phyloP scores from a whole-genome alignment of 176 grass and related monocot genomes.

The Otatea glauca region DNA sequence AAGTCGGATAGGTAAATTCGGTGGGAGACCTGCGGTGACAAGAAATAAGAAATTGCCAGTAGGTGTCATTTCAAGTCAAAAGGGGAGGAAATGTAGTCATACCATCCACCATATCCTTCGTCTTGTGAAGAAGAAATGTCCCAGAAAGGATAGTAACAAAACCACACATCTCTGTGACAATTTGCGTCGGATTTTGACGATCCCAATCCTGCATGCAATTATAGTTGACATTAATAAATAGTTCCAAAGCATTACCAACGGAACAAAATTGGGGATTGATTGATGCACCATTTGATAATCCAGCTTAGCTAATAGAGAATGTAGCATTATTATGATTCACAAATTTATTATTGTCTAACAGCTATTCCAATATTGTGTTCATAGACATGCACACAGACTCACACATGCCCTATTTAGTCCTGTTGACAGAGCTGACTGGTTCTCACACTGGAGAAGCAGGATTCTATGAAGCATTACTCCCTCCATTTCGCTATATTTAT shows the following conservation, averaged over 20 bases:
- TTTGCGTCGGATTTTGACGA: conserved; percentile 85
- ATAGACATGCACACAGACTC: neutral
- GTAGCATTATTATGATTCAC: neutral
- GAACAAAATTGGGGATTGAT: neutral
- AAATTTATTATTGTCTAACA: neutral
- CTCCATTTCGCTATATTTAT: too few species aligned
- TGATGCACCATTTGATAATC: conserved; percentile 8
- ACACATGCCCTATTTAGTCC: conserved; percentile 9
- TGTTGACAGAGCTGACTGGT: neutral
- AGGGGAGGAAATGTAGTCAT: conserved; percentile 24
- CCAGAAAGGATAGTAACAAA: conserved; percentile 98
- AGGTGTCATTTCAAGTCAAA: conserved; percentile 15
- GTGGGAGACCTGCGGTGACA: conserved; percentile 52
- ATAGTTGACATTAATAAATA: conserved; percentile 20
- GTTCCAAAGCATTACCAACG: neutral
- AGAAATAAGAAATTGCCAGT: conserved; percentile 28
- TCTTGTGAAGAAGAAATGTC: conserved; percentile 99
- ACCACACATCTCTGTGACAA: conserved; percentile 97
- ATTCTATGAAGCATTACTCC: neutral
- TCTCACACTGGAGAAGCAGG: neutral
- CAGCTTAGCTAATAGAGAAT: neutral
- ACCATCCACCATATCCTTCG: conserved; percentile 93
- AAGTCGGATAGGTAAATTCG: conserved; percentile 53
- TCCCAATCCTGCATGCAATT: conserved; percentile 84
- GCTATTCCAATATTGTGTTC: neutral